Percentiles rank a stretch among this genome's conserved stretches.
Conservation (phyloP, 768 basidiomycete species). For the Leccinum rimulosum region DNA sequence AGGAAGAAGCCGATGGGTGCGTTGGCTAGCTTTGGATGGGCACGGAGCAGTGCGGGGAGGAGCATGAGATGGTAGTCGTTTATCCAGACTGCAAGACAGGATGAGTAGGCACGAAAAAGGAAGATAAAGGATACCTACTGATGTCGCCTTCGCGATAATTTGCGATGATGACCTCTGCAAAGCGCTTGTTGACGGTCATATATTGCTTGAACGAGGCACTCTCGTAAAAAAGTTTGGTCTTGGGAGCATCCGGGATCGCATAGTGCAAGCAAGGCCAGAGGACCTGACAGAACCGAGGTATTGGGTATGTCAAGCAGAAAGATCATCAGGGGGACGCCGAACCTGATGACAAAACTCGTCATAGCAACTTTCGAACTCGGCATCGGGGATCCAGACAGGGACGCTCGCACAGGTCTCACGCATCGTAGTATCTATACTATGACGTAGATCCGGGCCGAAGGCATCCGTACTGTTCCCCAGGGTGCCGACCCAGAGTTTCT, state of each 20-base stretch:
- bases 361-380: conserved; percentile 75
- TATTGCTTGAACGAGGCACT: conserved; percentile 82
- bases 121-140: conserved; percentile 32
- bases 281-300: conserved; percentile 37
- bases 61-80: conserved; percentile 98
- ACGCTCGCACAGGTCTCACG: conserved; percentile 39
- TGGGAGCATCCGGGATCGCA: conserved; percentile 83
- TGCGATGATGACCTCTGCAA: conserved; percentile 79
- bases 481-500: conserved; percentile 66
- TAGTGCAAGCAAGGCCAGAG: conserved; percentile 89
- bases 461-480: conserved; percentile 69
- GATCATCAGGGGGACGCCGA: conserved; percentile 20
- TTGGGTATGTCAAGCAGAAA: conserved; percentile 19
- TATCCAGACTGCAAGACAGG: conserved; percentile 53
- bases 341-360: conserved; percentile 87
- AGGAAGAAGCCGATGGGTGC: conserved; percentile 81
- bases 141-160: conserved; percentile 89
- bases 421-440: conserved; percentile 53
- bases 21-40: conserved; percentile 43
- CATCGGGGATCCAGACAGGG: conserved; percentile 80
- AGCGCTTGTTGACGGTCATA: conserved; percentile 84
- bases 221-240: conserved; percentile 80
- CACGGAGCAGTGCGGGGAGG: conserved; percentile 81
- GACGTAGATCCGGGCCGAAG: conserved; percentile 54
- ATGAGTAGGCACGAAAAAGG: conserved; percentile 7